Base-by-base conservation (phyloP, 169 alveolate genomes). In the Plasmodium inui region DNA sequence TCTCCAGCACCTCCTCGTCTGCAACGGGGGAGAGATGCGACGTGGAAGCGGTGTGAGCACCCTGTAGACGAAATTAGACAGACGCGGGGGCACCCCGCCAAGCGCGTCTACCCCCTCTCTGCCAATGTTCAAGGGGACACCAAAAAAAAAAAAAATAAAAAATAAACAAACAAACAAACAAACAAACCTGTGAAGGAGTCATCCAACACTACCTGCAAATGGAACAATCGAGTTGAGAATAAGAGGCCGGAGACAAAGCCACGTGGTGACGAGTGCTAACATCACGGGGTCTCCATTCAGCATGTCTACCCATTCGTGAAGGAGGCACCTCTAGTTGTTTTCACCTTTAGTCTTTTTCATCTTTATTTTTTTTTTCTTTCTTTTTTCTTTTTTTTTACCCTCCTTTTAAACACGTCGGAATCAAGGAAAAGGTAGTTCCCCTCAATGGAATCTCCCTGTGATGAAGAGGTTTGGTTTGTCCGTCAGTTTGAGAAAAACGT, bases 401-500 rank as follows among this genome's bases (percentile, higher is more conserved):
- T 88, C 17, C 82, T 85, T 70, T 78, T 79, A 37, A 89, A 89
- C 8, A 67, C 72, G 22, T 79, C 89, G 32, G 89, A 17, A 79
- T 89, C 94, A 14, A 89, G n/a, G 70, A 89, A 89, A 26, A 89
- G 88, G 37, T 89, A 89, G 37, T 37, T 61, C 14, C 94, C 94
- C 72, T 89, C 89, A 28, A 89, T 78, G 57, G 72, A 79, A 61
- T 39, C 89, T 17, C 84, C 84, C 94, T 89, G 50, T 30, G 67
- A 3, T 39, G 37, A 79, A 10, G 32, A 79, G 70, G 50, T 39
- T 14, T 3, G 17, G 14, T 32, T 28, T 55, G 12, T 82, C 4
- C 8, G 10, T 53, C 39, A 17, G 72, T 37, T 28, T 82, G 61
- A 3, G 22, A 1, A 80, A 80, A 17, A 9, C n/a, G 61, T 7